phyloP scores from a whole-genome alignment of 2,329 filamentous ascomycete species.

The Fusarium pininemorale region DNA sequence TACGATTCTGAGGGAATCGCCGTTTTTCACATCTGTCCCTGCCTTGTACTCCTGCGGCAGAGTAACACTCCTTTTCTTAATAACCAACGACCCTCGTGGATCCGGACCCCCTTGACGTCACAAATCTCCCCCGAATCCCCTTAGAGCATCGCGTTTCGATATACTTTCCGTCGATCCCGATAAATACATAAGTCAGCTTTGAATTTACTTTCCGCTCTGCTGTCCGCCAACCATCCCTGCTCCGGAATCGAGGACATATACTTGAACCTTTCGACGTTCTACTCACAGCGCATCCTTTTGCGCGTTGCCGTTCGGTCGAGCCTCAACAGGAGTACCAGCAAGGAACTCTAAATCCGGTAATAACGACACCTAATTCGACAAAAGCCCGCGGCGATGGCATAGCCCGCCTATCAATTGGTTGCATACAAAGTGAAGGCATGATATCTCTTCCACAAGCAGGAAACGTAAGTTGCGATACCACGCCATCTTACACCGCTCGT shows the following conservation, averaged over 20 bases:
- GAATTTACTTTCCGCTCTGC: slow-evolving; percentile 26
- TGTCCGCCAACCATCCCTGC: slow-evolving; percentile 2
- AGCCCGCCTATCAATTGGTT: slow-evolving; percentile 34
- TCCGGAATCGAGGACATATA: not conserved
- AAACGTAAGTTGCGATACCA: slow-evolving; percentile 39
- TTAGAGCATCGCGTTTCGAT: slow-evolving; percentile 30
- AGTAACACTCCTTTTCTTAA: slow-evolving; percentile 20
- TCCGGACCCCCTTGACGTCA: slow-evolving; percentile 41
- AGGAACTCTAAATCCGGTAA: slow-evolving; percentile 36
- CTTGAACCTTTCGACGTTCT: not conserved
- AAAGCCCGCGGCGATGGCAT: slow-evolving; percentile 40
- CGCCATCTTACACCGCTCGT: slow-evolving; percentile 39
- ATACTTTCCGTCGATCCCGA: slow-evolving; percentile 37
- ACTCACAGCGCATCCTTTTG: not conserved
- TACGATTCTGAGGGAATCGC: not conserved
- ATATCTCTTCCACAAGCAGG: slow-evolving; percentile 36
- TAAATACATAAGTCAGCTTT: slow-evolving; percentile 22
- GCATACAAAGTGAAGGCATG: slow-evolving; percentile 40
- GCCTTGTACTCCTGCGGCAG: slow-evolving; percentile 18
- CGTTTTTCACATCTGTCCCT: slow-evolving; percentile 7
- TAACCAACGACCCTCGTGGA: slow-evolving; percentile 18
- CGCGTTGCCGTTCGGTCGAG: not conserved
- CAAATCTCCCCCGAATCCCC: slow-evolving; percentile 28
- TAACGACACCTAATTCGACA: slow-evolving; percentile 15
- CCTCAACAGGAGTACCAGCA: slow-evolving; percentile 18